These are phyloP conservation scores for Ormosia semicastrata DNA, from an alignment of 306 rosid genomes.

Conservation along the genomic window DNA sequence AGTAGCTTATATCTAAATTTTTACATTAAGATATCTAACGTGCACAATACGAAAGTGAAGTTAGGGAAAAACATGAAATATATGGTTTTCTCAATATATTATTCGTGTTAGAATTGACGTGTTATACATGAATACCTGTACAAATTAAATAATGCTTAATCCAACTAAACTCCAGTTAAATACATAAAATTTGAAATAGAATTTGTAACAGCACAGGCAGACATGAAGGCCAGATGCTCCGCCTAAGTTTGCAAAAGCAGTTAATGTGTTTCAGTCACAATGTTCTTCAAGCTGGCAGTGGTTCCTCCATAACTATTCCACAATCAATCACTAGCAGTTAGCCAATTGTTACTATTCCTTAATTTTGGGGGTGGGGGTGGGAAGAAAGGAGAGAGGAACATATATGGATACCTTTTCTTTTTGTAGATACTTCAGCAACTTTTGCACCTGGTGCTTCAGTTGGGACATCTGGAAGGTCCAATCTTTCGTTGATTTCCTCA, in stretches of 20 bases:
- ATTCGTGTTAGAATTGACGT: neutral
- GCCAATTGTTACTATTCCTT: neutral
- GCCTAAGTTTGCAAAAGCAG: constrained; percentile 13
- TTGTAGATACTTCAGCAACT: constrained; percentile 49
- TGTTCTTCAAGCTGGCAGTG: constrained; percentile 66
- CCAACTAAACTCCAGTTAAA: constrained; percentile 9
- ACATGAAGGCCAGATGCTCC: neutral
- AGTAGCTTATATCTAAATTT: neutral
- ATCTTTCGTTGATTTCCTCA: constrained; percentile 37
- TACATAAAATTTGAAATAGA: constrained; percentile 3
- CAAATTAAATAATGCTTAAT: constrained; percentile 31
- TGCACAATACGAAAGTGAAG: neutral
- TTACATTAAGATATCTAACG: neutral
- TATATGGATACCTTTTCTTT: constrained; percentile 55
- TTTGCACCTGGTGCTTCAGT: constrained; percentile 52
- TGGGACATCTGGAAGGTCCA: constrained; percentile 88
- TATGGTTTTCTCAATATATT: neutral
- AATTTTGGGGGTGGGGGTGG: neutral
- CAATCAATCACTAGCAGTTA: constrained; percentile 23
- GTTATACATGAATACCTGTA: neutral
- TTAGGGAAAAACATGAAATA: neutral
- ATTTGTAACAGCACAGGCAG: constrained; percentile 1
- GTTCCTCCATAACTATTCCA: constrained; percentile 85
- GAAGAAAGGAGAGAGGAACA: constrained; percentile 11
- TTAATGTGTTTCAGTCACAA: neutral